phyloP scores from a whole-genome alignment of 2,329 filamentous ascomycete species.

The Alternaria brassicae region DNA sequence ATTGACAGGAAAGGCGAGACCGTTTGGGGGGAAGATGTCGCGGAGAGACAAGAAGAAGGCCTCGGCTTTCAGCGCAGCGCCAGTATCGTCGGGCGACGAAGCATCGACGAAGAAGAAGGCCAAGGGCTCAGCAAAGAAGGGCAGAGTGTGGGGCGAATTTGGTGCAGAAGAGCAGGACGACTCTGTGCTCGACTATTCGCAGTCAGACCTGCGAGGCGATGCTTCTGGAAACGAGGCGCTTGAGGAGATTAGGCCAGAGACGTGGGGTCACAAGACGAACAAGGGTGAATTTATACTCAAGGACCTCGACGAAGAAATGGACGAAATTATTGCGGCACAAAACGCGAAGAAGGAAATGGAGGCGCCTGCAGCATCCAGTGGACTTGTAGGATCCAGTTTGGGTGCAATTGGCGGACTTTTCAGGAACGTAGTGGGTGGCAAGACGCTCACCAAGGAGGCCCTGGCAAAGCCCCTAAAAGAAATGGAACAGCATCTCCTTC shows the following conservation, averaged over 20 bases:
- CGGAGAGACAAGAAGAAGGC: constrained; percentile 78
- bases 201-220: constrained; percentile 60
- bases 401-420: constrained; percentile 88
- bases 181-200: constrained; percentile 89
- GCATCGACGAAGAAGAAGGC: constrained; percentile 62
- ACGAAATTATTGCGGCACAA: constrained; percentile 84
- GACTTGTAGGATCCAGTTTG: constrained; percentile 79
- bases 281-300: constrained; percentile 94
- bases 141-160: constrained; percentile 90
- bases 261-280: constrained; percentile 83
- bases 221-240: constrained; percentile 64
- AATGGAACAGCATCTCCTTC: constrained; percentile 93
- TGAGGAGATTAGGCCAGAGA: constrained; percentile 76
- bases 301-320: constrained; percentile 91
- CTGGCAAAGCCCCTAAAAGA: constrained; percentile 91
- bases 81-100: constrained; percentile 86
- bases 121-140: constrained; percentile 76
- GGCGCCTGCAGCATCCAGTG: constrained; percentile 49
- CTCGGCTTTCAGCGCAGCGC: constrained; percentile 61
- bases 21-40: constrained; percentile 74
- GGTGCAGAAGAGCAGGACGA: constrained; percentile 85
- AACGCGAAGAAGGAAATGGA: constrained; percentile 61
- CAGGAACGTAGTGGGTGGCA: constrained; percentile 93
- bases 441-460: constrained; percentile 86
- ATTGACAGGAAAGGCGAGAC: constrained; percentile 75